Base-by-base conservation (phyloP, 169 alveolate genomes). In the Eimeria necatrix region DNA sequence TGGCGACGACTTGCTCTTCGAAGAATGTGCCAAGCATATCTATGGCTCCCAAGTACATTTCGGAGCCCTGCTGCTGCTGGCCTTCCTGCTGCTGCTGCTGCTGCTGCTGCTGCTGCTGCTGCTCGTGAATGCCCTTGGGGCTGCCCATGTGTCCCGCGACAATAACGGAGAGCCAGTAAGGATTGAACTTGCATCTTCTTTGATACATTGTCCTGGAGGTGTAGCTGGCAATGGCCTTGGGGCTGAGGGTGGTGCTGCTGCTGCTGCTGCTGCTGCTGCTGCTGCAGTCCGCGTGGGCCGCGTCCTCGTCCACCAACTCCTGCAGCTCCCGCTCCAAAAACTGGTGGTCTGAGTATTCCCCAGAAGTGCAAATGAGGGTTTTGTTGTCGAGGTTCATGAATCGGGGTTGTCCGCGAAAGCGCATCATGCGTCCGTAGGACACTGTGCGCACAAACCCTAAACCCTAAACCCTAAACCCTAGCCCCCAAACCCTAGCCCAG, bases 311-410 rank as follows among this genome's bases (percentile, higher is more conserved):
- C 46, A 71, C 83, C 4, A 71, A 14, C 12, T 26, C 83, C 0
- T 20, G 16, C 51, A 88, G 73, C 52, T 76, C 51, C 53, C 94
- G 48, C 56, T 88, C 76, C 14, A 88, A 20, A 32, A 70, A 52
- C 51, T 88, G 94, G 84, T 88, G 94, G 56, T 88, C 94, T 14
- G 94, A 88, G 56, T 88, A 88, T 22, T 88, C 94, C 16, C 94
- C 94, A 4, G 86, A 61, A 3, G 94, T 64, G 24, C 73, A 76
- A 9, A 88, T 48, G 6, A 76, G 85, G 51, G 94, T 88, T 41
- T 71, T 56, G 24, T 49, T 16, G 46, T 76, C 70, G 46, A 88
- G 70, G 2, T 64, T 12, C 14, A 88, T 61, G 70, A 88, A 88
- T 32, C 94, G 84, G 41, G 94, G 76, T 22, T 76, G 52, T 22